Conservation (phyloP, 345 rosid species). For the Fremontodendron californicum region DNA sequence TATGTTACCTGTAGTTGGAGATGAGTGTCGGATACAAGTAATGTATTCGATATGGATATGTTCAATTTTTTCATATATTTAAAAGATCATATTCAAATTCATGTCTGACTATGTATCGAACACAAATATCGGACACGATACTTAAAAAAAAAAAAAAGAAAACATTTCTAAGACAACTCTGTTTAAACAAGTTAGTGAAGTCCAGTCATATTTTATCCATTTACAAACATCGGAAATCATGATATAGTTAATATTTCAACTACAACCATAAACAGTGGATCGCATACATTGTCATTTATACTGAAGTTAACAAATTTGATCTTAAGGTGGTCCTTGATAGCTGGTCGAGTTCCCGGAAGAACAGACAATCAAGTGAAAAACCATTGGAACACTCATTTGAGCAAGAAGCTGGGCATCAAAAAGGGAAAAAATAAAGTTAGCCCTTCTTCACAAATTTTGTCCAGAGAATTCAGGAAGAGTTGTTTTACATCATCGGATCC, state of each 20-base stretch:
- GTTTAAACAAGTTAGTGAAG: not conserved
- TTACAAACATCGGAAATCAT: not conserved
- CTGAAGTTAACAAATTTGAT: not conserved
- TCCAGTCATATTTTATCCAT: not conserved
- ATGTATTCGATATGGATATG: too few relatives aligned
- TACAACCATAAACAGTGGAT: not conserved
- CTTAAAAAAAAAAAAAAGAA: too few relatives aligned
- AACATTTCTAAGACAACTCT: not conserved
- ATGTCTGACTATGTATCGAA: too few relatives aligned
- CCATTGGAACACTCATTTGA: conserved; percentile 48
- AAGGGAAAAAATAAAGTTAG: not conserved
- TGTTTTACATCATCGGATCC: not conserved
- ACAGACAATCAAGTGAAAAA: conserved; percentile 54
- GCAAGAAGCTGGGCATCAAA: conserved; percentile 35
- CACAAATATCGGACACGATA: too few relatives aligned
- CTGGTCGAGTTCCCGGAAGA: conserved; percentile 50
- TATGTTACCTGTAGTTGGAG: too few relatives aligned
- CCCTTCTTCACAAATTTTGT: not conserved
- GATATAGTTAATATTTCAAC: not conserved
- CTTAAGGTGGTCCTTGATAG: conserved; percentile 52
- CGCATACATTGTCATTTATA: not conserved
- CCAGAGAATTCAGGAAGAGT: not conserved
- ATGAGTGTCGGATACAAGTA: too few relatives aligned
- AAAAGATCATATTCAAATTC: too few relatives aligned
- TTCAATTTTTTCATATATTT: too few relatives aligned